Evolutionary conservation across 2,329 filamentous ascomycete genomes (phyloP), one percentile per base, ranked within the genome.

Genomic region (Chaetomiaceae sp.): DNA sequence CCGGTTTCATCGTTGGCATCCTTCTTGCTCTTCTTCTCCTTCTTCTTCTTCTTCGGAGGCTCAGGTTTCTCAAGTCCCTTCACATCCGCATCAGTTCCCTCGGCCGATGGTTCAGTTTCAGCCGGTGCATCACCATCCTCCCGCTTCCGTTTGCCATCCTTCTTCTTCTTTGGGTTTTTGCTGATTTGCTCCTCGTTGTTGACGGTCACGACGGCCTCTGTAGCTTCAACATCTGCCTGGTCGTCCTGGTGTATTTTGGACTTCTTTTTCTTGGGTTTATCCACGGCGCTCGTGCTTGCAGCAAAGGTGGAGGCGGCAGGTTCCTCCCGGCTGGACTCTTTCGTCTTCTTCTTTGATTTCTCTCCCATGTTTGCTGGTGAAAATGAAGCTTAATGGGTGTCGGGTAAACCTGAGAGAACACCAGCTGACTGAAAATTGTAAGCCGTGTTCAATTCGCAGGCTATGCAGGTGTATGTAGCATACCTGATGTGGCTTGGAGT

Each of bases 91-190:
- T 6, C 22, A 24, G 5, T 33, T 3, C 6, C 32, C 20, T 29
- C 40, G 29, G 35, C 9, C 15, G 20, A 8, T 10, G 38, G 29
- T 14, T 27, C 45, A 10, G 14, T 27, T 17, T 43, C 43, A 5
- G 29, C 19, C 6, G 35, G 14, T 22, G 20, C 24, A 27, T 39
- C 45, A 22, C 22, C 29, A 4, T 6, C 20, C 8, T 53, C 49
- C 8, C 35, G 38, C 40, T 52, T 52, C 24, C 49, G 49, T 48
- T 53, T 54, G 26, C 42, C 40, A 35, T 54, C 49, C 42, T 54
- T 48, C 30, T 49, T 52, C 34, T 55, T 52, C 33, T 55, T n/a
- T n/a, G n/a, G n/a, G n/a, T n/a, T 46, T 33, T 55, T 53, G 37
- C 54, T 55, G 34, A 39, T 45, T 15, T 51, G 48, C 27, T 54